Percentiles rank a stretch among this genome's conserved stretches.
These are phyloP conservation scores for Daedalea quercina DNA, from an alignment of 768 basidiomycete species.

Conservation along the genomic window DNA sequence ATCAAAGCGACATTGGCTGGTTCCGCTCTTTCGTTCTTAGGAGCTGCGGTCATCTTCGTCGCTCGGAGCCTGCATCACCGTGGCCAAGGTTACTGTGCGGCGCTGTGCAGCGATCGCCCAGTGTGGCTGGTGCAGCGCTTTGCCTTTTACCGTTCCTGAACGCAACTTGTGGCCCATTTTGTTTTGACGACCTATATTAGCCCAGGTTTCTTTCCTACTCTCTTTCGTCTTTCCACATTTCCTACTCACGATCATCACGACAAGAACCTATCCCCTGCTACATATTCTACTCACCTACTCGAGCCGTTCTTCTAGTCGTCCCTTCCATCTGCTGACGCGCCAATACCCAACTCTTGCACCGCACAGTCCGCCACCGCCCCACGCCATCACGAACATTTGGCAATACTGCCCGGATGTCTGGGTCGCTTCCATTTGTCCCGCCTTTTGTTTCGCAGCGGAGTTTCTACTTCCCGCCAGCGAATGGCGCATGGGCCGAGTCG, in stretches of 20 bases:
- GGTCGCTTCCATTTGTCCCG: slow-evolving; percentile 6
- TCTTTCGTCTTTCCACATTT: not conserved
- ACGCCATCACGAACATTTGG: not conserved
- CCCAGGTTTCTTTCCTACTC: not conserved
- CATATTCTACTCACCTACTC: not conserved
- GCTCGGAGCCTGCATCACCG: not conserved
- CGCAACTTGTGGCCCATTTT: not conserved
- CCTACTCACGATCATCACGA: slow-evolving; percentile 12
- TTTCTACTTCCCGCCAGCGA: not conserved
- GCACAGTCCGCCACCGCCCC: not conserved
- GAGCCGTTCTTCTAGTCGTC: not conserved
- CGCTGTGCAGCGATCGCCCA: not conserved
- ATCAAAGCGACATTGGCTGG: not conserved
- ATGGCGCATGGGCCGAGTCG: slow-evolving; percentile 1
- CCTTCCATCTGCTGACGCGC: not conserved
- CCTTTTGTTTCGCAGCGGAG: slow-evolving; percentile 3
- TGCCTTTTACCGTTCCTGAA: not conserved
- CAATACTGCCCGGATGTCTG: not conserved
- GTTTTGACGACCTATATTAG: not conserved
- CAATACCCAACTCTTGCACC: not conserved
- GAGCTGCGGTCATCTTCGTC: not conserved
- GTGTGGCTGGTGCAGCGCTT: slow-evolving; percentile 1
- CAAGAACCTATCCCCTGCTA: not conserved
- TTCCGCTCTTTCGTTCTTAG: not conserved
- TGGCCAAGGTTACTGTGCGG: not conserved